Percentiles rank a stretch among this genome's conserved stretches.
phyloP scores from a whole-genome alignment of 1,284 basidiomycete genomes.

The Cryptococcus sp. region DNA sequence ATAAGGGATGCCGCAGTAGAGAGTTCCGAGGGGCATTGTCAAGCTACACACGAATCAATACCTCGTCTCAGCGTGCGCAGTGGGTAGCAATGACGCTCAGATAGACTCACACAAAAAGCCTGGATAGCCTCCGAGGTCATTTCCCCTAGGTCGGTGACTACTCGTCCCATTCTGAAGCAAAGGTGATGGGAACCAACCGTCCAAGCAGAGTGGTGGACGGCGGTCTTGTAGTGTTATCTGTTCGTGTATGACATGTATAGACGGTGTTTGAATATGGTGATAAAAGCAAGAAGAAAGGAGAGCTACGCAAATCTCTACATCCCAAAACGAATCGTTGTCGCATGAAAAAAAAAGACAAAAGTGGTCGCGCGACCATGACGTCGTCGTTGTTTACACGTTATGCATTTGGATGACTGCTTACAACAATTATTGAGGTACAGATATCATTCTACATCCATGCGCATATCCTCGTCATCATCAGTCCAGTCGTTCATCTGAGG shows the following conservation, averaged over 20 bases:
- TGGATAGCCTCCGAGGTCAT: constrained; percentile 32
- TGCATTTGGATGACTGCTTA: neutral
- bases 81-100: neutral
- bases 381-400: neutral
- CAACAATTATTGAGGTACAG: neutral
- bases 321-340: no score
- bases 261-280: constrained; percentile 1
- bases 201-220: neutral
- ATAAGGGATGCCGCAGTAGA: constrained; percentile 32
- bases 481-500: neutral
- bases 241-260: neutral
- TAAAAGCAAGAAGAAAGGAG: constrained; percentile 2
- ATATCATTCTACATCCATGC: constrained; percentile 2
- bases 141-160: constrained; percentile 13
- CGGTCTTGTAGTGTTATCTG: neutral
- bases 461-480: constrained; percentile 28
- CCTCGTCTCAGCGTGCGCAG: neutral
- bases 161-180: constrained; percentile 1
- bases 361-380: constrained; percentile 5
- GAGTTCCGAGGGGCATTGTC: constrained; percentile 31
- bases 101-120: constrained; percentile 19
- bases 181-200: neutral
- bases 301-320: neutral
- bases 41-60: constrained; percentile 19
- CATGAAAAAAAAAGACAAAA: constrained; percentile 2